Evolutionary conservation across 2,329 filamentous ascomycete species (phyloP).

Genomic region (Aspergillus caelatus): DNA sequence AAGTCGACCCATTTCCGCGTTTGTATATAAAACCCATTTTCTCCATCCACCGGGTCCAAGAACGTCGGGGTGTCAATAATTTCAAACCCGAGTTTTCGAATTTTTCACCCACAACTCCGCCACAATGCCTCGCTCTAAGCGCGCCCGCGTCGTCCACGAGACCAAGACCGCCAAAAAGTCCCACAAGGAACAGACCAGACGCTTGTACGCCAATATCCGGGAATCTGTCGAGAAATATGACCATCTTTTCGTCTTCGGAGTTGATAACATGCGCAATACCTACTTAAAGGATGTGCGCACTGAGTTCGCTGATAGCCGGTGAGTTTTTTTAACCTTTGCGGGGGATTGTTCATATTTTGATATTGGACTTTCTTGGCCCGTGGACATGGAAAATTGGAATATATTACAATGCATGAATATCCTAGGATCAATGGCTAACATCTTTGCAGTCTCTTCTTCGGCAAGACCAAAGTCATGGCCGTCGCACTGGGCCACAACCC

Average conservation of each 20-base stretch:
- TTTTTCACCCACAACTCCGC: background rate
- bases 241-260: conserved; percentile 88
- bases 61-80: background rate
- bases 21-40: conserved; percentile 17
- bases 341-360: background rate
- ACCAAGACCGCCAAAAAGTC: conserved; percentile 91
- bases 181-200: conserved; percentile 82
- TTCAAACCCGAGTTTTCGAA: background rate
- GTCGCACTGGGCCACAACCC: conserved; percentile 82
- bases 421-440: conserved; percentile 1
- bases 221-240: conserved; percentile 82
- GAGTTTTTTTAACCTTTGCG: conserved; percentile 36
- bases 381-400: background rate
- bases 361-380: background rate
- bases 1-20: conserved; percentile 24
- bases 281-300: conserved; percentile 88
- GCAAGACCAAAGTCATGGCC: conserved; percentile 98
- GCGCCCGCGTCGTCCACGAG: conserved; percentile 84
- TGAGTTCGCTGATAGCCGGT: conserved; percentile 84
- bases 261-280: conserved; percentile 98
- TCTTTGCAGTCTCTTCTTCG: conserved; percentile 82
- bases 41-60: background rate
- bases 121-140: conserved; percentile 94
- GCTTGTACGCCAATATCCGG: conserved; percentile 85
- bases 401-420: background rate